A percentile compares a stretch with the other conserved stretches of the same genome.
Conservation (phyloP, 2,329 filamentous ascomycete genomes). For the Aspergillus neotritici region DNA sequence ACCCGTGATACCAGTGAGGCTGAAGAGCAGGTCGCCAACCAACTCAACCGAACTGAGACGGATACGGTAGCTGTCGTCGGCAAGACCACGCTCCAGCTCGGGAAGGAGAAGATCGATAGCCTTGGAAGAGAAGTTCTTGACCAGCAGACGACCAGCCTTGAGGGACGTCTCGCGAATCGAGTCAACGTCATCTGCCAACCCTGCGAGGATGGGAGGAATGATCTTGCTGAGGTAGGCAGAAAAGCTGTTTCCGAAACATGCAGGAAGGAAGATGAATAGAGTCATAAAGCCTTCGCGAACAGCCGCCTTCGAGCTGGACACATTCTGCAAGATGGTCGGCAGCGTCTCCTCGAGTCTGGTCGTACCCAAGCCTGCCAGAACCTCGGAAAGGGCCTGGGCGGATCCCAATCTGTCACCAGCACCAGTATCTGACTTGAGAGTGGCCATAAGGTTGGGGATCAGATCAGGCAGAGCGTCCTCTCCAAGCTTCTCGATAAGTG, state of each 20-base stretch:
- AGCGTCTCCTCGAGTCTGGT: slow-evolving; percentile 89
- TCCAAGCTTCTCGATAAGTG: slow-evolving; percentile 94
- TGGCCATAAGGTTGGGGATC: slow-evolving; percentile 95
- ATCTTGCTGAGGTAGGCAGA: slow-evolving; percentile 92
- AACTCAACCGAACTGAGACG: slow-evolving; percentile 97
- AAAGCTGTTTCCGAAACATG: slow-evolving; percentile 98
- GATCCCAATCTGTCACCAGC: slow-evolving; percentile 94
- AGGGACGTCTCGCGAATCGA: slow-evolving; percentile 96
- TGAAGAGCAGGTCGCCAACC: slow-evolving; percentile 94
- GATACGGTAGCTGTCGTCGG: slow-evolving; percentile 96
- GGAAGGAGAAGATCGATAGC: slow-evolving; percentile 91
- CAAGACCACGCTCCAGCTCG: slow-evolving; percentile 89
- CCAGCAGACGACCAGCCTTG: slow-evolving; percentile 83
- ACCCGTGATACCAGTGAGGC: slow-evolving; percentile 86
- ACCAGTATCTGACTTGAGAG: slow-evolving; percentile 92
- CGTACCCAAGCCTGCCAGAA: slow-evolving; percentile 90
- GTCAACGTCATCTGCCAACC: slow-evolving; percentile 91
- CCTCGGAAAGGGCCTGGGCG: slow-evolving; percentile 91
- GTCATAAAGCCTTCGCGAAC: slow-evolving; percentile 99
- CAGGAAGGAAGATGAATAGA: slow-evolving; percentile 96
- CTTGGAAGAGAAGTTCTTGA: slow-evolving; percentile 96
- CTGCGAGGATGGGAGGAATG: slow-evolving; percentile 89
- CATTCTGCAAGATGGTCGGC: slow-evolving; percentile 93
- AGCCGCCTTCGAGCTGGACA: slow-evolving; percentile 79
- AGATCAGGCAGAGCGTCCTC: slow-evolving; percentile 95